A percentile compares a stretch with the other conserved stretches of the same genome.
These are phyloP conservation scores for Setomelanomma holmii DNA, from an alignment of 2,329 filamentous ascomycete genomes.

Conservation along the genomic window DNA sequence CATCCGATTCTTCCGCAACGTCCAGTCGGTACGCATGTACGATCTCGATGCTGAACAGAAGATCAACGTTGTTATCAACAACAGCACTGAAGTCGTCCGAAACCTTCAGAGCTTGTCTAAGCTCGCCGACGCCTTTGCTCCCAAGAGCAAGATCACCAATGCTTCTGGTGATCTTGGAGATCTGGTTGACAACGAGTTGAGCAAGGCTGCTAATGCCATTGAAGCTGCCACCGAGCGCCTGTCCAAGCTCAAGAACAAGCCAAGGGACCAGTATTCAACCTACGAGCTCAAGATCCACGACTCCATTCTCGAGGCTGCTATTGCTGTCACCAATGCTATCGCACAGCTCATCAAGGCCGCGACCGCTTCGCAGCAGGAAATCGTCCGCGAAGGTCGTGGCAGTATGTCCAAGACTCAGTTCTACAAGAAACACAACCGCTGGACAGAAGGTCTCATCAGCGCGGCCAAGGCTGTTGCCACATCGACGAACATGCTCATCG, in stretches of 20 bases:
- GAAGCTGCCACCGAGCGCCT: slow-evolving; percentile 89
- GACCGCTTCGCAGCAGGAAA: slow-evolving; percentile 91
- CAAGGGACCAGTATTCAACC: slow-evolving; percentile 91
- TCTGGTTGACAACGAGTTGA: slow-evolving; percentile 88
- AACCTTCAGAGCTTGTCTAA: slow-evolving; percentile 94
- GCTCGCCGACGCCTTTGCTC: slow-evolving; percentile 88
- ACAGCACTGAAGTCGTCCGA: slow-evolving; percentile 94
- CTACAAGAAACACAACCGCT: slow-evolving; percentile 99
- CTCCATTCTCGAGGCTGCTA: slow-evolving; percentile 89
- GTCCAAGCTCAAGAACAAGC: slow-evolving; percentile 92
- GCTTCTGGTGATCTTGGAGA: slow-evolving; percentile 88
- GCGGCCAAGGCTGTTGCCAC: slow-evolving; percentile 94
- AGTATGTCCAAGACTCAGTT: slow-evolving; percentile 89
- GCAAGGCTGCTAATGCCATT: slow-evolving; percentile 93
- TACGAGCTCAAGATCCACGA: slow-evolving; percentile 98
- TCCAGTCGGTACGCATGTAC: slow-evolving; percentile 93
- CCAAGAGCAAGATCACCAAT: slow-evolving; percentile 81
- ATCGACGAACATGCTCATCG: slow-evolving; percentile 94
- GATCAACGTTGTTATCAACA: slow-evolving; percentile 96
- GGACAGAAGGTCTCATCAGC: slow-evolving; percentile 97
- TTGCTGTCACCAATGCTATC: slow-evolving; percentile 92
- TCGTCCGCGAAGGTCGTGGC: slow-evolving; percentile 90
- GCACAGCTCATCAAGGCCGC: slow-evolving; percentile 94
- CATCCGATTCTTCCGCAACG: slow-evolving; percentile 91
- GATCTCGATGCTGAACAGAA: slow-evolving; percentile 90